Evolutionary conservation across 2,329 filamentous ascomycete species (phyloP).

Genomic region (Ophioceras dolichostomum): DNA sequence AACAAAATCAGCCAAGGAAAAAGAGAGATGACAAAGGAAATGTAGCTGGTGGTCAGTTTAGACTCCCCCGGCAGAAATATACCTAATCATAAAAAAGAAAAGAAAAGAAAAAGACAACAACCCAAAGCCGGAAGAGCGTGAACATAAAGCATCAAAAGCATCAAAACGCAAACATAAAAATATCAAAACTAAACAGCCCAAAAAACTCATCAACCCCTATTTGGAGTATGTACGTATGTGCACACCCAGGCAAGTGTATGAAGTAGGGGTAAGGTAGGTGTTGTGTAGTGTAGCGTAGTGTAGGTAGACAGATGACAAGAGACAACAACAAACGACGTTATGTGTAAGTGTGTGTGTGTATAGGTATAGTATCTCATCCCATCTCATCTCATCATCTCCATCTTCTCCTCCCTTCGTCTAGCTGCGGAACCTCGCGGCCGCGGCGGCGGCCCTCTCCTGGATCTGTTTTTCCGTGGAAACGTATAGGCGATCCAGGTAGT

Average conservation of each 20-base stretch:
- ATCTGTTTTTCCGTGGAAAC: conserved; percentile 71
- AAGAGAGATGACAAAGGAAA: too few species aligned
- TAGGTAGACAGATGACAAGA: too few species aligned
- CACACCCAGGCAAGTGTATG: too few species aligned
- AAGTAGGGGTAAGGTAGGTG: too few species aligned
- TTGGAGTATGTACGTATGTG: background rate
- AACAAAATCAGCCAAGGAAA: too few species aligned
- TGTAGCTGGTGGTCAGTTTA: too few species aligned
- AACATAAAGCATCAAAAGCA: background rate
- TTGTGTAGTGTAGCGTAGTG: too few species aligned
- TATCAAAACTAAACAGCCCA: background rate
- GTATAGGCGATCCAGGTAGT: conserved; percentile 71
- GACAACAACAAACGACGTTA: too few species aligned
- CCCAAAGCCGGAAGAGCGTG: too few species aligned
- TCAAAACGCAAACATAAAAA: background rate
- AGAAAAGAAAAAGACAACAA: background rate
- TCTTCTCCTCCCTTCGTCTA: conserved; percentile 3
- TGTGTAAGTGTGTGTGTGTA: background rate
- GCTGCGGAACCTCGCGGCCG: conserved; percentile 25
- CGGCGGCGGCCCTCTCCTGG: conserved; percentile 45
- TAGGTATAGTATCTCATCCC: background rate
- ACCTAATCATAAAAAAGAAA: too few species aligned
- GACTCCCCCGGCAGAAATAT: too few species aligned
- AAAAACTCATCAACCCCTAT: too few species aligned
- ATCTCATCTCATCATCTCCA: background rate